Evolutionary conservation across 768 basidiomycete species (phyloP), one percentile per base, ranked within the genome.

Genomic region (Cystofilobasidium bisporidii): DNA sequence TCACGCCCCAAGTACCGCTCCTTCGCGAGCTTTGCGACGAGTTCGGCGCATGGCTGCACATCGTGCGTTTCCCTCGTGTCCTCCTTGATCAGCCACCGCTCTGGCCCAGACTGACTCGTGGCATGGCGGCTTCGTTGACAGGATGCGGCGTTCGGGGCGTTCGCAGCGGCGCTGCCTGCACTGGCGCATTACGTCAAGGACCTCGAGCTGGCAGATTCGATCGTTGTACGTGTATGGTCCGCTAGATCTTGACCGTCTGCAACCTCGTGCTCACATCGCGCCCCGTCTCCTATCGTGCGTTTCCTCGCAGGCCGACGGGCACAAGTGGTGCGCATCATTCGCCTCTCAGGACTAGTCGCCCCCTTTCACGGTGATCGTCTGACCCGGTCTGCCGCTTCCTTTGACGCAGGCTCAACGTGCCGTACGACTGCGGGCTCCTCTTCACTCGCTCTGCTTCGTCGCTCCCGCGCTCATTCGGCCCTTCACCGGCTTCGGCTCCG

Each of bases 21-120:
- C 71, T 80, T 9, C 72, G 78, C 12, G 63, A 58, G 18, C 71
- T 81, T 20, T 80, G 78, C 61, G 76, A 76, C 67, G 33, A 55
- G 24, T 78, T 77, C 66, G 72, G 67, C 17, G 78, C 78, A 0
- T 81, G 80, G 80, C 69, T 81, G 3, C 80, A 81, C 71, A 74
- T 80, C 32, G 80, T 62, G 9, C n/a, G 26, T 45, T 14, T 30
- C 24, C 9, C 24, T 60, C 57, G 11, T 11, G 3, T 6, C 57
- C 1, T 38, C 57, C 36, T 36, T 12, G 36, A 5, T 36, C 12
- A 12, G 36, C 12, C 24, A 20, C 33, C 33, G 17, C 59, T 22
- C 14, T 5, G 22, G 47, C 4, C 6, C n/a, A n/a, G 5, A 48
- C 40, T 43, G 9, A 1, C n/a, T 24, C 1, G 36, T 61, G n/a